Conservation (phyloP, 495 filamentous ascomycete species). For the Penicillium soppii region DNA sequence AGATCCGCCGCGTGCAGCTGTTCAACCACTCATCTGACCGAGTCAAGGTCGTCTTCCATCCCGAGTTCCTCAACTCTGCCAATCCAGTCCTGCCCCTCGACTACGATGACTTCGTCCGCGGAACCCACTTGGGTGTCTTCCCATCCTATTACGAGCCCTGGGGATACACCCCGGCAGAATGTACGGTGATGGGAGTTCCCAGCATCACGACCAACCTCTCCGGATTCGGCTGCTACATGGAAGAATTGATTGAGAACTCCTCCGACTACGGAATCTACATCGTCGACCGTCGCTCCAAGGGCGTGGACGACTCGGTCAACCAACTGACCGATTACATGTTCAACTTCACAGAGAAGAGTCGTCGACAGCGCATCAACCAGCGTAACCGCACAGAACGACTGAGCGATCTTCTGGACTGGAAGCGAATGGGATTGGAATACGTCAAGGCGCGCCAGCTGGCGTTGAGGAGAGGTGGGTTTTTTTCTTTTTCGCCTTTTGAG, state of each 20-base stretch:
- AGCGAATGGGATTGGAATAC: constrained; percentile 98
- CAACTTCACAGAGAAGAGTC: constrained; percentile 91
- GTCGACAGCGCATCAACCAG: constrained; percentile 96
- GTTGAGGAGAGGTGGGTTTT: constrained; percentile 65
- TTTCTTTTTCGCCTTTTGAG: neutral
- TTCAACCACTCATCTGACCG: constrained; percentile 95
- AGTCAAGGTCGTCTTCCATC: constrained; percentile 97
- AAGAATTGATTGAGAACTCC: constrained; percentile 97
- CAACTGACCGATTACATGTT: constrained; percentile 92
- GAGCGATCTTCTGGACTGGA: constrained; percentile 96
- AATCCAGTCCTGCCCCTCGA: constrained; percentile 94
- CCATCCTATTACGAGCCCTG: constrained; percentile 98
- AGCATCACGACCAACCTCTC: constrained; percentile 98
- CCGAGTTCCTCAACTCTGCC: constrained; percentile 92
- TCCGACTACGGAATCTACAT: constrained; percentile 99
- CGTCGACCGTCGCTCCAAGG: constrained; percentile 92
- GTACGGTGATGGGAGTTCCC: constrained; percentile 98
- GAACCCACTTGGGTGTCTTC: constrained; percentile 94
- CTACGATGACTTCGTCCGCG: constrained; percentile 98
- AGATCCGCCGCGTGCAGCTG: constrained; percentile 91
- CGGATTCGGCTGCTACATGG: constrained; percentile 99
- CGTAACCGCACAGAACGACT: constrained; percentile 95
- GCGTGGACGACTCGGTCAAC: constrained; percentile 95
- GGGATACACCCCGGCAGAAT: constrained; percentile 98
- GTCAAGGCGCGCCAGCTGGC: constrained; percentile 95